Base-by-base conservation (phyloP, 495 filamentous ascomycete species). In the Ramalina peruviana region DNA sequence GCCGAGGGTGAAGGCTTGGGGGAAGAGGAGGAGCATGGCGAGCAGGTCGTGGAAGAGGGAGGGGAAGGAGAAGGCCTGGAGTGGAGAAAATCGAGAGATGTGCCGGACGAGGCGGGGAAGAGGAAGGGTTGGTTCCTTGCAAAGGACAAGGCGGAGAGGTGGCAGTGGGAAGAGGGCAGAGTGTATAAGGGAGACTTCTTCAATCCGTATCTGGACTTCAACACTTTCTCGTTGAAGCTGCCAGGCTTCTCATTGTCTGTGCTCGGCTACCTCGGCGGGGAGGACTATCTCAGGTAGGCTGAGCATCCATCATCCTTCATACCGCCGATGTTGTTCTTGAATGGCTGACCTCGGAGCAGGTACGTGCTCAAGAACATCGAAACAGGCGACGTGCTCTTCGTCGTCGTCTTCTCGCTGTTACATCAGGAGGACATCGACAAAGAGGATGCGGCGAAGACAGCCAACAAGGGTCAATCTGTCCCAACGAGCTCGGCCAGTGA, bases 181-280 rank as follows among this genome's bases (percentile, higher is more conserved):
- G 66, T 72, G 43, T 94, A 94, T 62, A 65, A 70, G 25, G 74
- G 77, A 40, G 90, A 96, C 64, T 96, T 98, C 65, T 92, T 80
- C 57, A 96, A 95, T 60, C 79, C 81, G n/a, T 95, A 89, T 69
- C 60, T 98, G 39, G 83, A 88, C 62, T 94, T 96, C 58, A 80
- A 78, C 60, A 12, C 27, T 46, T 86, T 94, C 58, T 73, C 82
- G n/a, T 64, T 97, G 19, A 74, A 78, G 45, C 58, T 97, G 16
- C 90, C 90, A 5, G 86, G 88, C 0, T 86, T 88, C 49, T 73
- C 72, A 9, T 60, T 95, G 3, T 80, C 81, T 16, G 81, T 92
- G 21, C 71, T 88, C 57, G 78, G 76, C 46, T 90, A 94, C 62
- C 82, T 89, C 69, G 83, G 92, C 63, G 83, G 83, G 12, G 81